Base-by-base conservation (phyloP, 352 stramenopile genomes). In the Blastocystis sp. region DNA sequence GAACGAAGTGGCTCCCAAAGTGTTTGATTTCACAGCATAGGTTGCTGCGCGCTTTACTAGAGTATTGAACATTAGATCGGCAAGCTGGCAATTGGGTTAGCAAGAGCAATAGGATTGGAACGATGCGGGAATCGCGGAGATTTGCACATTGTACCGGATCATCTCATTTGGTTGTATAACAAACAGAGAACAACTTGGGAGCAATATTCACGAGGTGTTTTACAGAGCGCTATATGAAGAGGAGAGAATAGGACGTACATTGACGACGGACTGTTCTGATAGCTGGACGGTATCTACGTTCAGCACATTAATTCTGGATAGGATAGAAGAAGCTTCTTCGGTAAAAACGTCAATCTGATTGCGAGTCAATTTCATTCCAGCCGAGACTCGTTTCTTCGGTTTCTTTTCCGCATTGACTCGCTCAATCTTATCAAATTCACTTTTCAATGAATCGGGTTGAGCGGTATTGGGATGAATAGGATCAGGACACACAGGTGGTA, bases 321-420 rank as follows among this genome's bases (percentile, higher is more conserved):
- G 48, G 0, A 81, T 48, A 7, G 16, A 18, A 21, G 69, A 63
- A n/a, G 69, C 61, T 21, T 81, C 49, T 42, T 81, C 49, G 16
- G 48, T 38, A 46, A 81, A 81, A 9, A 49, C 1, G 14, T 81
- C 69, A 64, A 81, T 81, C 16, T 81, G 27, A 21, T 81, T 51
- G 14, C 69, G 49, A 29, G 56, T 51, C n/a, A 64, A 27, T 44
- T 81, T 81, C 69, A 81, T 81, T 16, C 69, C 69, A 16, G 69
- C 42, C 21, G 69, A 65, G 1, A 81, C 69, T 18, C 69, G 69
- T 40, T 81, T 81, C 7, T 64, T 64, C 21, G 24, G 27, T n/a
- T 18, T 11, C 36, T 64, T 40, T 1, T 46, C 29, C 4, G 21
- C 32, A 3, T 21, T 73, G 4, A 53, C 36, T 0, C 11, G 18